Evolutionary conservation across 2,329 filamentous ascomycete genomes (phyloP).

Genomic region (Pezicula radicicola): DNA sequence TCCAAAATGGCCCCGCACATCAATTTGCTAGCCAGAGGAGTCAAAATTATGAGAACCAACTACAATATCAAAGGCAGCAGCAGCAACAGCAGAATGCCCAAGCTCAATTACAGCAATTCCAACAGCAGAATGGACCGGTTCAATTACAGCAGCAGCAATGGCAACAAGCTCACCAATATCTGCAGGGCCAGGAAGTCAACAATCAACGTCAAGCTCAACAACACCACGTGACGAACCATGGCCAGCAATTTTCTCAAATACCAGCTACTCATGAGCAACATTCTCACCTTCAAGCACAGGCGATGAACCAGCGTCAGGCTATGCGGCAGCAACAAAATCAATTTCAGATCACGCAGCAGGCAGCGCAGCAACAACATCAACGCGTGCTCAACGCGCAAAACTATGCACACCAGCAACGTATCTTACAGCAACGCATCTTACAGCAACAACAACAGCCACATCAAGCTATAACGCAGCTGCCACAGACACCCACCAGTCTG

Average conservation of each 20-base stretch:
- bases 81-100: too few species aligned
- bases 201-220: neutral
- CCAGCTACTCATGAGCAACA: neutral
- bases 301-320: neutral
- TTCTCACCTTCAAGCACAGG: neutral
- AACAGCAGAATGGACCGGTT: too few species aligned
- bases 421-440: neutral
- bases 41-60: too few species aligned
- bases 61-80: too few species aligned
- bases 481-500: conserved; percentile 2
- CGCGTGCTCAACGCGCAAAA: neutral
- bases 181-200: too few species aligned
- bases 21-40: too few species aligned
- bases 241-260: neutral
- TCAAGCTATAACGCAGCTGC: neutral
- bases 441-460: conserved; percentile 12
- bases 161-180: too few species aligned
- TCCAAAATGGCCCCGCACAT: too few species aligned
- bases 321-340: conserved; percentile 6
- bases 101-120: too few species aligned
- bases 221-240: neutral
- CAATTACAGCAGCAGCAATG: too few species aligned
- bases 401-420: neutral
- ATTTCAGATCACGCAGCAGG: conserved; percentile 3
- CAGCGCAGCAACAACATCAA: conserved; percentile 8